Percentiles rank a stretch among this genome's conserved stretches.
phyloP scores from a whole-genome alignment of 306 rosid species.

The Malus asiatica region DNA sequence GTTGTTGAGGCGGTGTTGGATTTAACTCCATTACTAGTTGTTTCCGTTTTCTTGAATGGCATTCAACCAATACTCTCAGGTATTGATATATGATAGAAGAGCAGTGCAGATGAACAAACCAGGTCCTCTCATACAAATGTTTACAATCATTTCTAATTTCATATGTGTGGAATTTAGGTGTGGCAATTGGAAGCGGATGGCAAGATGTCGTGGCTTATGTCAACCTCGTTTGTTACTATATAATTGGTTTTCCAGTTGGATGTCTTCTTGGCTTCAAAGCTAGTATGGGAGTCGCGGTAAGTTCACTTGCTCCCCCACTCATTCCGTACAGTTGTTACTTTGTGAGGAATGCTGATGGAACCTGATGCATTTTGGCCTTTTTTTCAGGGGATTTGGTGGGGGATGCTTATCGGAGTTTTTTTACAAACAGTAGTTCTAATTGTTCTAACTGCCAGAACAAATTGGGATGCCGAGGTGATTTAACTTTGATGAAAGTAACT shows the following conservation, averaged over 20 bases:
- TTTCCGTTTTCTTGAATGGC: slow-evolving; percentile 68
- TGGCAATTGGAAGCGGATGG: slow-evolving; percentile 86
- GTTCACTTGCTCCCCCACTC: slow-evolving; percentile 9
- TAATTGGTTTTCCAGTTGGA: slow-evolving; percentile 61
- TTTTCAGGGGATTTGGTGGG: slow-evolving; percentile 71
- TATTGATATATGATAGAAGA: background rate
- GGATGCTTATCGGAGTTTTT: slow-evolving; percentile 64
- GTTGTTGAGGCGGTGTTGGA: slow-evolving; percentile 46
- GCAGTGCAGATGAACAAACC: background rate
- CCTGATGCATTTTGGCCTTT: background rate
- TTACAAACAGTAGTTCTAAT: slow-evolving; percentile 53
- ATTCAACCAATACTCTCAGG: slow-evolving; percentile 56
- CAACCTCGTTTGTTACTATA: slow-evolving; percentile 48
- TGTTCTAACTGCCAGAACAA: slow-evolving; percentile 51
- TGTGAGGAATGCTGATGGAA: background rate
- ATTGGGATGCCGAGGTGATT: slow-evolving; percentile 58
- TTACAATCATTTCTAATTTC: background rate
- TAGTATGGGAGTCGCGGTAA: slow-evolving; percentile 51
- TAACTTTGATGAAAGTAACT: background rate
- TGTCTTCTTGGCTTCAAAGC: slow-evolving; percentile 63
- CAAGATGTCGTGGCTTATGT: slow-evolving; percentile 70
- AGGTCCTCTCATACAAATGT: background rate
- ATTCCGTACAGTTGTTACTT: background rate
- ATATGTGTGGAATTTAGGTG: slow-evolving; percentile 18
- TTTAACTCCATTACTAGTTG: slow-evolving; percentile 59